A percentile compares a stretch with the other conserved stretches of the same genome.
These are phyloP conservation scores for Kurtzmaniella cleridarum DNA, from an alignment of 805 yeast genomes.

Conservation along the genomic window DNA sequence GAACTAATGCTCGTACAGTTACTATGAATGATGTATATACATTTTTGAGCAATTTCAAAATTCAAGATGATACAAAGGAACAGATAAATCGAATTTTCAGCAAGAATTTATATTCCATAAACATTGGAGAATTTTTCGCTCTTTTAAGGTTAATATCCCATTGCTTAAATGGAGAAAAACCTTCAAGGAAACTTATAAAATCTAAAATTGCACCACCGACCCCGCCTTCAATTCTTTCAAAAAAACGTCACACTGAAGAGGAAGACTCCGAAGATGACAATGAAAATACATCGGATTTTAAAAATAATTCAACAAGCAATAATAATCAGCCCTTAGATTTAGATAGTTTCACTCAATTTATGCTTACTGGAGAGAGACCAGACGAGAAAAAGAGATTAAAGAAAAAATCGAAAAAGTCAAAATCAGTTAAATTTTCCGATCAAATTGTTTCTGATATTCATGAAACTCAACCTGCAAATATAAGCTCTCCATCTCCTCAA, in stretches of 20 bases:
- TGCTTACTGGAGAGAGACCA: constrained; percentile 77
- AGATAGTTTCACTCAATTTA: constrained; percentile 79
- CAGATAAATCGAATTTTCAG: constrained; percentile 48
- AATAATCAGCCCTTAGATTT: constrained; percentile 52
- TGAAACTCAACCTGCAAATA: constrained; percentile 14
- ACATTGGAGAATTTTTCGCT: constrained; percentile 89
- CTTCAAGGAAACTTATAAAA: constrained; percentile 48
- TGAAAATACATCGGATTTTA: neutral
- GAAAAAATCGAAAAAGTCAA: constrained; percentile 40
- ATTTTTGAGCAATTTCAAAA: constrained; percentile 72
- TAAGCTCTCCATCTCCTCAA: constrained; percentile 17
- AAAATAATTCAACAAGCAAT: neutral
- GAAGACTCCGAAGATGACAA: constrained; percentile 19
- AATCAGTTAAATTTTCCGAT: constrained; percentile 70
- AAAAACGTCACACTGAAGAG: constrained; percentile 49
- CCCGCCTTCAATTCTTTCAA: constrained; percentile 73
- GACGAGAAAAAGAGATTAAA: constrained; percentile 32
- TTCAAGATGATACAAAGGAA: constrained; percentile 46
- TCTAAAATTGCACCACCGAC: constrained; percentile 62
- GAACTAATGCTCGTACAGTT: constrained; percentile 63
- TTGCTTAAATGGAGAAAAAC: constrained; percentile 49
- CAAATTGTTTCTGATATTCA: constrained; percentile 47
- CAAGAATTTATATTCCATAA: constrained; percentile 52
- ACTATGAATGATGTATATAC: constrained; percentile 71
- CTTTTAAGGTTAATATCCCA: constrained; percentile 76